Base-by-base conservation (phyloP, 1,284 basidiomycete species). In the Rhodotorula sp. region DNA sequence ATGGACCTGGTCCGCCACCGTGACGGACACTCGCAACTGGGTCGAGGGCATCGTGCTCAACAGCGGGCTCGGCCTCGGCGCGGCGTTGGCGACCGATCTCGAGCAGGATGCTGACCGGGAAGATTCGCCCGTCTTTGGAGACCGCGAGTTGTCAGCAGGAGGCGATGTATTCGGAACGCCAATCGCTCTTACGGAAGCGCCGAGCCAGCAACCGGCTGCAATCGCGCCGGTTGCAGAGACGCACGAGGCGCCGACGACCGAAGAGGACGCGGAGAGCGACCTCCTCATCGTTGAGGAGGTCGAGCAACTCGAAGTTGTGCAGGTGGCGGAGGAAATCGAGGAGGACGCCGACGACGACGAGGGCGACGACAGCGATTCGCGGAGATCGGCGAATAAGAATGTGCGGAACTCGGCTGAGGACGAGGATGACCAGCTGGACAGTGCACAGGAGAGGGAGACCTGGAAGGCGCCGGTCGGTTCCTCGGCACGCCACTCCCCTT, bases 1-100 rank as follows among this genome's bases (percentile, higher is more conserved):
- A 43, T 70, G 62, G 58, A 43, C 43, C 10, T 72, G 68, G 65
- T 58, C 52, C 5, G 68, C 61, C 5, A 15, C 60, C 3, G 71
- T 51, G 8, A 20, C 29, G 3, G 56, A 56, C 12, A 46, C 62
- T 34, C 46, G 58, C 12, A 63, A 49, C 31, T 72, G 56, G 64
- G 56, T 63, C 15, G 64, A 70, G 31, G 16, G 56, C 34, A 29
- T 29, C 34, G 61, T 57, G 39, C 18, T 29, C 10, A 23, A 34
- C 10, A 65, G 26, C 21, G 63, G 46, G 56, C 21, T 49, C 14
- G 59, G 51, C 8, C 43, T 23, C 10, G 26, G 29, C 3, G 39
- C 15, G 18, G 12, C 8, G 26, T 26, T 23, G 62, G 14, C 34
- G n/a, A 14, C 8, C 39, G 10, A 43, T 43, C 39, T 43, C 39